Base-by-base conservation (phyloP, 371 early-diverging fungal species). In the Cokeromyces recurvatus region DNA sequence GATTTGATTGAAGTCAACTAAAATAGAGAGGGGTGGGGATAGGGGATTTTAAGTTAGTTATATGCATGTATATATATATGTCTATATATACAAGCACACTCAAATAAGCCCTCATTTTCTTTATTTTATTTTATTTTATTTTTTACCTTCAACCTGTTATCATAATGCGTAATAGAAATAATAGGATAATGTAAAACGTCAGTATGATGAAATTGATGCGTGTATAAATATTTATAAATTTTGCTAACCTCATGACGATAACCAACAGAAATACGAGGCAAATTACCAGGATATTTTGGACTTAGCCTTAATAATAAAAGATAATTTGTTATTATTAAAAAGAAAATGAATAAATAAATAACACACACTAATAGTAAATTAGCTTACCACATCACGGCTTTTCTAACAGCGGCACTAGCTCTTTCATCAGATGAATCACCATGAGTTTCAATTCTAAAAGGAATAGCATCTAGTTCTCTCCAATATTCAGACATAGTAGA, bases 401-500 rank as follows among this genome's bases (percentile, higher is more conserved):
- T 86, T 52, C 89, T 74, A 9, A 80, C 83, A 12, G 83, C 86
- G 19, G 87, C 79, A 40, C 80, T 79, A 1, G 88, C 86, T 27
- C 87, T 71, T 57, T 89, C 91, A 59, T 85, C 86, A 7, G 82
- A 55, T 15, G 73, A 69, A 20, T 43, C 48, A 20, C 82, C 86
- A 15, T 73, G 65, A 16, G 86, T 83, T 8, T 57, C 43, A 34
- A 85, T 69, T 48, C 79, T 53, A 58, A 85, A 82, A 11, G 91
- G 90, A 21, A 85, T 60, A 6, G 84, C 81, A 57, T 91, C 91
- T 21, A 87, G 49, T 27, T 89, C 85, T 31, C 75, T 64, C 91
- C 91, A 91, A 54, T 87, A 74, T 21, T 68, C 58, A 23, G 77
- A 74, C 48, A 81, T 74, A 15, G 84, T 55, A 16, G 62, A 57